phyloP scores from a whole-genome alignment of 345 rosid species.

The Eucalyptus tenuipes region DNA sequence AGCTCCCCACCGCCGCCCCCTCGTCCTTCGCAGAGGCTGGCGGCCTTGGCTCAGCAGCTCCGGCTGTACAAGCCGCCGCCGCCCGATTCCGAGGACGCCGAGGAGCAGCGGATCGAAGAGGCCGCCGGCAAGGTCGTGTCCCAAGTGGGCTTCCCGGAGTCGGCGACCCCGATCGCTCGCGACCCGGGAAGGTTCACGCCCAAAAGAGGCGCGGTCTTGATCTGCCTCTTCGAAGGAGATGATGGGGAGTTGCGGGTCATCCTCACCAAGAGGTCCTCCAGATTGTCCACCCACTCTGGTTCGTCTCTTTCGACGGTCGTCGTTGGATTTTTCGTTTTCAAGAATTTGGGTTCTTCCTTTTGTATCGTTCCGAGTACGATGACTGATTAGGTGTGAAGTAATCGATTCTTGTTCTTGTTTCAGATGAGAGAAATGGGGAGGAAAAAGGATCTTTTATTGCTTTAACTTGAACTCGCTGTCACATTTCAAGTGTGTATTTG shows the following conservation, averaged over 20 bases:
- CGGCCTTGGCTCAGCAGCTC: constrained; percentile 54
- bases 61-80: constrained; percentile 70
- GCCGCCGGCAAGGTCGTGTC: constrained; percentile 57
- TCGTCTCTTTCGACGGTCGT: not conserved
- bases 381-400: not conserved
- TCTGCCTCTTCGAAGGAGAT: constrained; percentile 82
- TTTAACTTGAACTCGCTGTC: not conserved
- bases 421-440: not conserved
- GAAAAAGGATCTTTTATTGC: not conserved
- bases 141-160: constrained; percentile 80
- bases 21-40: constrained; percentile 27
- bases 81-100: not conserved
- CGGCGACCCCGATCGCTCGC: constrained; percentile 27
- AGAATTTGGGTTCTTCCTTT: not conserved
- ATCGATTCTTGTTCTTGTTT: not conserved
- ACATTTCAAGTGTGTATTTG: not conserved
- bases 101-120: not conserved
- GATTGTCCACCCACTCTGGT: constrained; percentile 85
- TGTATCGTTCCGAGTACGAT: not conserved
- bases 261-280: constrained; percentile 74
- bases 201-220: constrained; percentile 82
- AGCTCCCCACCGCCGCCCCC: not conserved
- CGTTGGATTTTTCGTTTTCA: not conserved
- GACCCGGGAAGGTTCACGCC: constrained; percentile 51
- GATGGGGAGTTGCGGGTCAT: constrained; percentile 73